Percentiles rank a stretch among this genome's conserved stretches.
Evolutionary conservation across 371 early-diverging fungal species (phyloP).

Genomic region (Rhizopus sp.): DNA sequence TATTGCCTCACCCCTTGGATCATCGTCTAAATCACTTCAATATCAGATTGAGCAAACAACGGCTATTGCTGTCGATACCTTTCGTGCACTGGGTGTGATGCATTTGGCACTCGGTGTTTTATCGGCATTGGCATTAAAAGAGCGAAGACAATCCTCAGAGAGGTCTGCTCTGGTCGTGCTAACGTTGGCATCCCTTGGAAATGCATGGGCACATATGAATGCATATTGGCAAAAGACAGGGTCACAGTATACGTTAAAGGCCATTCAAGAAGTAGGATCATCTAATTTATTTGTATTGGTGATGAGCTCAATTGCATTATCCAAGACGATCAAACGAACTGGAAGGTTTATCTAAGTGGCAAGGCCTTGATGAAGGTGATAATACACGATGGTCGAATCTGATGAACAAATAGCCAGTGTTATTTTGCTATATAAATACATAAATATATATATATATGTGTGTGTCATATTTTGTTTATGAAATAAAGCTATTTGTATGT

Average conservation of each 20-base stretch:
- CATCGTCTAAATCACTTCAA: constrained; percentile 6
- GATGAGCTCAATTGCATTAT: constrained; percentile 31
- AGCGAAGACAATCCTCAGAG: constrained; percentile 36
- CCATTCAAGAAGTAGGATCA: constrained; percentile 33
- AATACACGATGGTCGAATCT: constrained; percentile 50
- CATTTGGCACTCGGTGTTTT: constrained; percentile 42
- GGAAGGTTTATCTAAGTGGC: constrained; percentile 25
- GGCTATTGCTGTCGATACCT: constrained; percentile 27
- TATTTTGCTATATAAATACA: constrained; percentile 27
- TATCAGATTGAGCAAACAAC: constrained; percentile 21
- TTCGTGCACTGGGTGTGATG: constrained; percentile 35
- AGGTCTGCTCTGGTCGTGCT: constrained; percentile 39
- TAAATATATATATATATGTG: too few relatives aligned
- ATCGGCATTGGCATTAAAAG: constrained; percentile 34
- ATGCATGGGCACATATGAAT: constrained; percentile 31
- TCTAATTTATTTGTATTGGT: constrained; percentile 29
- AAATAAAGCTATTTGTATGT: constrained; percentile 1
- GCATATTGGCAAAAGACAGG: constrained; percentile 25
- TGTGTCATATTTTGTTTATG: background rate
- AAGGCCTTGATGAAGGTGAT: constrained; percentile 21
- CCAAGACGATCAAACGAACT: constrained; percentile 37
- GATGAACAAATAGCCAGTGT: constrained; percentile 48
- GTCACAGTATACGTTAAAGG: constrained; percentile 29
- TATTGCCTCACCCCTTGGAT: constrained; percentile 10
- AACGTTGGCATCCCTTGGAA: constrained; percentile 35